Conservation (phyloP, 345 rosid genomes). For the Sisymbrium altissimum region DNA sequence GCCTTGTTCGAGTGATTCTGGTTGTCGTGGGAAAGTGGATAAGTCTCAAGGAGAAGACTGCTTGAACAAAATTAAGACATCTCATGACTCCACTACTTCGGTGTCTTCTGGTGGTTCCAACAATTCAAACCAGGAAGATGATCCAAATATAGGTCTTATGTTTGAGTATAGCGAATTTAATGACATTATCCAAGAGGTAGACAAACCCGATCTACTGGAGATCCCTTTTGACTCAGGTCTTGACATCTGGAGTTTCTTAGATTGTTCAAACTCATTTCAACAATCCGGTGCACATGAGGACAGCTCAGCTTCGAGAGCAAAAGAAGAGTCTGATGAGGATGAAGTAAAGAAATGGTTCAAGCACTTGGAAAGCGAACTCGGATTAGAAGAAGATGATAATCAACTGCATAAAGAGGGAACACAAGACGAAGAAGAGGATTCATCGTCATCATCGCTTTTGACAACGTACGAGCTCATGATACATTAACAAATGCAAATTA, state of each 20-base stretch:
- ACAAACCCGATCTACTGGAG: slow-evolving; percentile 44
- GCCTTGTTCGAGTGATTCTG: slow-evolving; percentile 28
- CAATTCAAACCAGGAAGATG: slow-evolving; percentile 17
- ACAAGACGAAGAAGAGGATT: background rate
- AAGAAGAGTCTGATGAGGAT: slow-evolving; percentile 30
- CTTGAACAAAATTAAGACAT: slow-evolving; percentile 28
- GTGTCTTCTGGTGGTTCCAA: slow-evolving; percentile 38
- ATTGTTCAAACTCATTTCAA: slow-evolving; percentile 38
- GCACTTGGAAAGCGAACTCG: slow-evolving; percentile 65
- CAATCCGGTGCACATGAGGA: slow-evolving; percentile 21
- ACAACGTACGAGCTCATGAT: slow-evolving; percentile 28
- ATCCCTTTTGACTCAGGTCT: slow-evolving; percentile 56
- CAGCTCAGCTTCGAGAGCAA: slow-evolving; percentile 24
- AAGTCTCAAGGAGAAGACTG: slow-evolving; percentile 17
- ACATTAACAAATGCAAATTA: slow-evolving; percentile 8
- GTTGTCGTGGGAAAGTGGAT: slow-evolving; percentile 6
- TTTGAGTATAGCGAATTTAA: slow-evolving; percentile 21
- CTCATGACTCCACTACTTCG: slow-evolving; percentile 38
- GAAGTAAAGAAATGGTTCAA: slow-evolving; percentile 57
- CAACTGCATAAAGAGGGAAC: slow-evolving; percentile 15
- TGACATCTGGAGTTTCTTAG: slow-evolving; percentile 75
- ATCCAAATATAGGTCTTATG: background rate
- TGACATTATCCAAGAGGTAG: slow-evolving; percentile 50
- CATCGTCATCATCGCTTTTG: slow-evolving; percentile 27
- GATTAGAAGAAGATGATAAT: slow-evolving; percentile 42